Evolutionary conservation across 1,139 yeast genomes (phyloP).

Genomic region (Lodderomyces metapsilosis): DNA sequence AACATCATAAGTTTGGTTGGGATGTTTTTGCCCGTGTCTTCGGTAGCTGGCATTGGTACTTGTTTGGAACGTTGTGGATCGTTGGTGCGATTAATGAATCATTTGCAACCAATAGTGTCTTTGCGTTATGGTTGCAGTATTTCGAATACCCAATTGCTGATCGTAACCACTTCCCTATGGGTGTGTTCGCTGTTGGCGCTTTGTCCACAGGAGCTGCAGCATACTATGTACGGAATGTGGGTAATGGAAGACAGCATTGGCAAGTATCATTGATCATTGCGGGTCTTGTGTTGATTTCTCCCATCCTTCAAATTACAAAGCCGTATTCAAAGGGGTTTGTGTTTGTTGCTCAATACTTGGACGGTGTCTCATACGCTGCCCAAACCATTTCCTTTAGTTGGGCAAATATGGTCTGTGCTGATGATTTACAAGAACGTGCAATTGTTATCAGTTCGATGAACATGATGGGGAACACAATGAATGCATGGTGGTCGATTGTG

Average conservation of each 20-base stretch:
- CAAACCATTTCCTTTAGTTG: conserved; percentile 60
- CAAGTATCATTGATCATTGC: conserved; percentile 47
- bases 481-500: conserved; percentile 62
- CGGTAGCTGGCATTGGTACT: conserved; percentile 61
- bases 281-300: conserved; percentile 36
- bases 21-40: conserved; percentile 46
- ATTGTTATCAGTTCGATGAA: conserved; percentile 61
- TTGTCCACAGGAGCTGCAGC: conserved; percentile 47
- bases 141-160: conserved; percentile 43
- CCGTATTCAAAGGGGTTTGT: conserved; percentile 19
- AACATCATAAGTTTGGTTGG: conserved; percentile 40
- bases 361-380: conserved; percentile 55
- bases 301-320: conserved; percentile 30
- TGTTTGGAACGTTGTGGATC: conserved; percentile 53
- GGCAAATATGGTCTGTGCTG: conserved; percentile 56
- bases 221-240: conserved; percentile 37
- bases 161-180: conserved; percentile 58
- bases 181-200: conserved; percentile 54
- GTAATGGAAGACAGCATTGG: conserved; percentile 32
- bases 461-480: conserved; percentile 62
- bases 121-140: conserved; percentile 50
- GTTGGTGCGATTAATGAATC: conserved; percentile 63
- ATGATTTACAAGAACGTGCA: conserved; percentile 51
- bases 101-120: conserved; percentile 50
- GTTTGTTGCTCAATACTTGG: conserved; percentile 54